Evolutionary conservation across 1,139 yeast species (phyloP).

Genomic region (Wickerhamiella infanticola): DNA sequence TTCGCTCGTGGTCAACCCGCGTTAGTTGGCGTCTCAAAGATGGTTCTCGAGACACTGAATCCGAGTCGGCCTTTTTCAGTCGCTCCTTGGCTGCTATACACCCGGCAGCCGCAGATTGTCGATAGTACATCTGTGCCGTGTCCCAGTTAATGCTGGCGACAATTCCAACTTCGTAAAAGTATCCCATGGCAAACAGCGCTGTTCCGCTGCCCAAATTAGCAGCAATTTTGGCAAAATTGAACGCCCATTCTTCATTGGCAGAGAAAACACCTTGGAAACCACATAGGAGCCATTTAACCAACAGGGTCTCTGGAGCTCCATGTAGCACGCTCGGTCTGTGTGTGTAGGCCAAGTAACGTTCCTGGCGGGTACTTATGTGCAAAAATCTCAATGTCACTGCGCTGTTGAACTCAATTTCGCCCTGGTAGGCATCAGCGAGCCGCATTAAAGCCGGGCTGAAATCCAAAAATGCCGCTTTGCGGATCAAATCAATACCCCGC

Average conservation of each 20-base stretch:
- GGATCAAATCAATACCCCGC: constrained; percentile 22
- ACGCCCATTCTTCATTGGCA: constrained; percentile 27
- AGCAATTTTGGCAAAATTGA: constrained; percentile 24
- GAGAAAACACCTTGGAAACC: constrained; percentile 21
- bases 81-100: constrained; percentile 23
- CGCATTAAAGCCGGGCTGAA: constrained; percentile 27
- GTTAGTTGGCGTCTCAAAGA: constrained; percentile 13
- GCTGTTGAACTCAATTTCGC: constrained; percentile 25
- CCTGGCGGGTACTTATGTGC: constrained; percentile 26
- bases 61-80: constrained; percentile 10
- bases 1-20: constrained; percentile 14
- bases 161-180: constrained; percentile 29
- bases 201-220: constrained; percentile 22
- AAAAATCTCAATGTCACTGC: constrained; percentile 27
- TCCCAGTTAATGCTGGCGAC: constrained; percentile 17
- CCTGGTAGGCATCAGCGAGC: constrained; percentile 28
- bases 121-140: constrained; percentile 23
- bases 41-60: constrained; percentile 6
- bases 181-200: constrained; percentile 29
- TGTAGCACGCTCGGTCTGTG: constrained; percentile 12
- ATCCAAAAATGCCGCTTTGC: constrained; percentile 25
- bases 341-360: constrained; percentile 18
- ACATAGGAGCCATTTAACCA: constrained; percentile 29
- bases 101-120: constrained; percentile 19
- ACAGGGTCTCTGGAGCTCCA: constrained; percentile 26